Conservation (phyloP, 306 rosid species). For the Quillaja saponaria region DNA sequence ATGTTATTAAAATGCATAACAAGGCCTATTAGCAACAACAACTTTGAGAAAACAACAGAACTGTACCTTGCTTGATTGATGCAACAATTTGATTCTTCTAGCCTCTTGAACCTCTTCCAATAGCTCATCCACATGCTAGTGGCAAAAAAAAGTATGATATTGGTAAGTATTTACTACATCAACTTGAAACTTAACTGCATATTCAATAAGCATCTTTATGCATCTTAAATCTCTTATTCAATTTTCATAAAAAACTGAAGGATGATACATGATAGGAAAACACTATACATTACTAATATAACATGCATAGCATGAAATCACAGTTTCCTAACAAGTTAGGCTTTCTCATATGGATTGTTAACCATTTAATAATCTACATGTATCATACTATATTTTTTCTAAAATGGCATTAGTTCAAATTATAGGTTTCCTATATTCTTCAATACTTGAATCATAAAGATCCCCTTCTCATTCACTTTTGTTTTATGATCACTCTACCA, state of each 20-base stretch:
- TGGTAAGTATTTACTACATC: constrained; percentile 19
- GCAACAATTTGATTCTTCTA: constrained; percentile 81
- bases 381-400: too few relatives aligned
- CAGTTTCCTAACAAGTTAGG: neutral
- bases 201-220: constrained; percentile 5
- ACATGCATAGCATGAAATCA: constrained; percentile 14
- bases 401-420: too few relatives aligned
- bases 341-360: neutral
- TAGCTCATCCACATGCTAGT: constrained; percentile 78
- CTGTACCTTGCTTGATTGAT: constrained; percentile 89
- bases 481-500: too few relatives aligned
- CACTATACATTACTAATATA: neutral
- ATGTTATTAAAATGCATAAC: neutral
- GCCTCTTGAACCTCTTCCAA: constrained; percentile 94
- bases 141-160: constrained; percentile 17
- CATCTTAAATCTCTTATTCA: constrained; percentile 14
- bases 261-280: constrained; percentile 22
- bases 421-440: too few relatives aligned
- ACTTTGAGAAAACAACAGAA: constrained; percentile 22
- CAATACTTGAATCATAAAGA: too few relatives aligned
- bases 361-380: too few relatives aligned
- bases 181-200: constrained; percentile 13
- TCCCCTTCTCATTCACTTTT: too few relatives aligned
- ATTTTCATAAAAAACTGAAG: constrained; percentile 21
- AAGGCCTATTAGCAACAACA: neutral